phyloP scores from a whole-genome alignment of 1,284 basidiomycete species.

The Leccinum solheimii region DNA sequence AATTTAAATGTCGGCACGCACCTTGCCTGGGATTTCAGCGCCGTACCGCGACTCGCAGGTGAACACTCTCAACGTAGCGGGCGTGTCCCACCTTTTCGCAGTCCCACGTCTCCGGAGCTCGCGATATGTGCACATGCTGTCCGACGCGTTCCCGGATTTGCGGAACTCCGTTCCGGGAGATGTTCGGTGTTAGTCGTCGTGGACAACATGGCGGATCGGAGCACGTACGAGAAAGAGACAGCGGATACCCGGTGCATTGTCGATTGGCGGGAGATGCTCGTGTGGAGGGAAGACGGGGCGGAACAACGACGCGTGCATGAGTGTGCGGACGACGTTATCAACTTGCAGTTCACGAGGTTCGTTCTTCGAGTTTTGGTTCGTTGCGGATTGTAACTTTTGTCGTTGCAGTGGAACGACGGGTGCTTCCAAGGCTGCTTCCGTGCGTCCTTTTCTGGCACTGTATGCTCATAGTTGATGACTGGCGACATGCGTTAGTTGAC shows the following conservation, averaged over 20 bases:
- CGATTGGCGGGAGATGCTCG: conserved; percentile 66
- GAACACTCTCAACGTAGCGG: conserved; percentile 61
- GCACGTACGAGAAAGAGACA: conserved; percentile 42
- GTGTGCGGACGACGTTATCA: conserved; percentile 55
- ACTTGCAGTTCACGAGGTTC: conserved; percentile 82
- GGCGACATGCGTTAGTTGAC: conserved; percentile 52
- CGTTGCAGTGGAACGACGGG: conserved; percentile 73
- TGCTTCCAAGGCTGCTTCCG: conserved; percentile 75
- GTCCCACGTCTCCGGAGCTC: conserved; percentile 72
- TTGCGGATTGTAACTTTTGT: conserved; percentile 5
- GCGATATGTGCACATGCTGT: conserved; percentile 58
- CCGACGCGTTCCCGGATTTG: conserved; percentile 62
- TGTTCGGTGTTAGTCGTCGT: conserved; percentile 71
- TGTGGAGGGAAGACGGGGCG: conserved; percentile 55
- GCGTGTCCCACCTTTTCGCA: conserved; percentile 70
- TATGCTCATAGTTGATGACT: not conserved
- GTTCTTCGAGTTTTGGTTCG: conserved; percentile 8
- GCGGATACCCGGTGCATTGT: conserved; percentile 50
- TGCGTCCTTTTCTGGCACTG: conserved; percentile 34
- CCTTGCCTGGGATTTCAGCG: conserved; percentile 73
- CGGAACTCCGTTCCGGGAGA: conserved; percentile 48
- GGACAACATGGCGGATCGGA: conserved; percentile 53
- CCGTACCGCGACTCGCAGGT: conserved; percentile 43
- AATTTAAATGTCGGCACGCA: conserved; percentile 51
- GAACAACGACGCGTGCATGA: conserved; percentile 27